phyloP scores from a whole-genome alignment of 345 rosid genomes.

The Euclidium syriacum region DNA sequence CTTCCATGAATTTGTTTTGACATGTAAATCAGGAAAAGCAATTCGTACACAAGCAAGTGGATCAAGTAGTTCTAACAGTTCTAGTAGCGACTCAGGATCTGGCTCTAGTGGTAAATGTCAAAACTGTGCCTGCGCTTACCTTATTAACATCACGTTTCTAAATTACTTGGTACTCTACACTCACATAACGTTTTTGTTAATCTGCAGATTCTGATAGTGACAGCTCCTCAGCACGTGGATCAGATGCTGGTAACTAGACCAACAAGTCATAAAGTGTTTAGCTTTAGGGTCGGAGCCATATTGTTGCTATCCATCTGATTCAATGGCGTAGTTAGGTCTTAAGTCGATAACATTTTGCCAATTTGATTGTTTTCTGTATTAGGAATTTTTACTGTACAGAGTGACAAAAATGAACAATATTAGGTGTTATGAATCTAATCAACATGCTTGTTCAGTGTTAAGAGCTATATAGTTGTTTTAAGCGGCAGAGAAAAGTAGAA shows the following conservation, averaged over 20 bases:
- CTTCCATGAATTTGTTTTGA: too few species aligned
- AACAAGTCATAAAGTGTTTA: constrained; percentile 6
- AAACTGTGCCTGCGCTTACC: background rate
- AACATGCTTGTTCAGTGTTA: constrained; percentile 1
- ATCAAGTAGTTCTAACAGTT: constrained; percentile 39
- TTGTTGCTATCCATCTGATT: background rate
- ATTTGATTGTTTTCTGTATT: constrained; percentile 12
- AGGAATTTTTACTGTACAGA: constrained; percentile 24
- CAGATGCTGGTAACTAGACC: constrained; percentile 29
- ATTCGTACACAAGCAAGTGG: constrained; percentile 29
- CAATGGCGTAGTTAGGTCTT: constrained; percentile 3
- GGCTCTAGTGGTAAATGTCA: constrained; percentile 31
- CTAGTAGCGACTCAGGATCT: constrained; percentile 36
- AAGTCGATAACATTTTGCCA: background rate
- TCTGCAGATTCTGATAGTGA: constrained; percentile 32
- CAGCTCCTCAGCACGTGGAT: constrained; percentile 32
- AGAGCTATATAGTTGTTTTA: background rate
- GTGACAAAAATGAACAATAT: background rate
- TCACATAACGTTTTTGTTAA: background rate
- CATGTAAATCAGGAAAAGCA: constrained; percentile 25
- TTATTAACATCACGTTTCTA: background rate
- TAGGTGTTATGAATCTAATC: background rate
- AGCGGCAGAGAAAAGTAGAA: background rate
- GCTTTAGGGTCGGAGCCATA: constrained; percentile 12
- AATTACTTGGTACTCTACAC: too few species aligned